Percentiles rank a stretch among this genome's conserved stretches.
Conservation (phyloP, 176 grass and related monocot species). For the Lolium rigidum region DNA sequence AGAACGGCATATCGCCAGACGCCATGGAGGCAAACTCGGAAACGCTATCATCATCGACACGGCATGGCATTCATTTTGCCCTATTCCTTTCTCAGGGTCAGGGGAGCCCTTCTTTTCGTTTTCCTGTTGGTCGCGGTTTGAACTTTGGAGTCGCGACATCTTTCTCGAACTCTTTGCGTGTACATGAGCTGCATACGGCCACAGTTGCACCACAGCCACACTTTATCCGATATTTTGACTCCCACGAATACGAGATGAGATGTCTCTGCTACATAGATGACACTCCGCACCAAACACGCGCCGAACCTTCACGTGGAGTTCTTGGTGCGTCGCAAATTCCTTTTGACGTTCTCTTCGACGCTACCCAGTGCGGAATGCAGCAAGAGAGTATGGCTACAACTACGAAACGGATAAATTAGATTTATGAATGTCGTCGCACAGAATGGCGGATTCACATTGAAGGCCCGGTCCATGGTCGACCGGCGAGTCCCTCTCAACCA, state of each 20-base stretch:
- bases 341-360: background rate
- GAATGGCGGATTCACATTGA: background rate
- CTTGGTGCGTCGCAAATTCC: background rate
- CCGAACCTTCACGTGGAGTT: background rate
- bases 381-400: background rate
- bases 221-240: background rate
- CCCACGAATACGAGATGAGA: background rate
- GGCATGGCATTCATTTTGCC: no score
- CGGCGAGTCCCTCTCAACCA: background rate
- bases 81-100: no score
- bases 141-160: background rate
- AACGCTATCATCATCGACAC: no score
- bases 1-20: no score
- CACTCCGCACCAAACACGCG: background rate
- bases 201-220: background rate
- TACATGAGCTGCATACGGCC: background rate
- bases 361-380: background rate
- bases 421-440: background rate
- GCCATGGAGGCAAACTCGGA: no score
- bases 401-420: background rate
- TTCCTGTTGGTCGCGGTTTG: no score
- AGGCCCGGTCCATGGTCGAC: background rate
- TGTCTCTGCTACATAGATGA: background rate
- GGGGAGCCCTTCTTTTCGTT: no score
- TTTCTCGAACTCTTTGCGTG: background rate